Evolutionary conservation across 352 stramenopile genomes (phyloP).

Genomic region (Elongisporangium undulatum): DNA sequence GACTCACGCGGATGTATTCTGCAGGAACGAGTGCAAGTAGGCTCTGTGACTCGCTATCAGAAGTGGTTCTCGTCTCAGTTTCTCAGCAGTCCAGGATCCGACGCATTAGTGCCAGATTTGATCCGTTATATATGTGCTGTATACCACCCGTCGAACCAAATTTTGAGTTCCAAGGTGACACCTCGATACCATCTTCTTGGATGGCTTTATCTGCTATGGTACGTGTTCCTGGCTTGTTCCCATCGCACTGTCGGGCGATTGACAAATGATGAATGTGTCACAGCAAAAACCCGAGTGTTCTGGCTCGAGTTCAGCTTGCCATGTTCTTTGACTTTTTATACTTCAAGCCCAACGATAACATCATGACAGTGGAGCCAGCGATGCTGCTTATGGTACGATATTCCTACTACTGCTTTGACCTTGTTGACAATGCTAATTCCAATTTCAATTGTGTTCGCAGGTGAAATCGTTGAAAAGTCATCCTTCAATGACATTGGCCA

Average conservation of each 20-base stretch:
- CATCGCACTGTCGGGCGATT: not conserved
- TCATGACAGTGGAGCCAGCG: conserved; percentile 79
- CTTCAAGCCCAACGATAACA: conserved; percentile 75
- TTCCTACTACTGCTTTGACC: not conserved
- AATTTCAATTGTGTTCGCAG: conserved; percentile 25
- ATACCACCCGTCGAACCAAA: conserved; percentile 80
- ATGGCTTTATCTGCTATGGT: conserved; percentile 85
- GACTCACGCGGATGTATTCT: not conserved
- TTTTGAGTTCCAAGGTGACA: conserved; percentile 78
- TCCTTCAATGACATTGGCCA: conserved; percentile 72
- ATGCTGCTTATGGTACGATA: conserved; percentile 75
- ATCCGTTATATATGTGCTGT: conserved; percentile 83
- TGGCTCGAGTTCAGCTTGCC: conserved; percentile 71
- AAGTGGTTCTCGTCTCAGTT: conserved; percentile 87
- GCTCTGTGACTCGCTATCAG: conserved; percentile 75
- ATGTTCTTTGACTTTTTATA: conserved; percentile 90
- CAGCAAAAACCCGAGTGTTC: conserved; percentile 66
- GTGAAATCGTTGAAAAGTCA: conserved; percentile 86
- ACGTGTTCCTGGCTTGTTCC: conserved; percentile 3
- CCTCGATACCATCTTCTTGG: conserved; percentile 83
- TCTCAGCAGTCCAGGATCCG: conserved; percentile 55
- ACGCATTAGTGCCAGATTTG: conserved; percentile 74
- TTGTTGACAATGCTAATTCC: too few species aligned
- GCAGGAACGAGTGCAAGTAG: conserved; percentile 72
- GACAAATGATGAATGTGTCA: conserved; percentile 4